Conservation (phyloP, 169 alveolate species). For the Plasmodium chabaudi region DNA sequence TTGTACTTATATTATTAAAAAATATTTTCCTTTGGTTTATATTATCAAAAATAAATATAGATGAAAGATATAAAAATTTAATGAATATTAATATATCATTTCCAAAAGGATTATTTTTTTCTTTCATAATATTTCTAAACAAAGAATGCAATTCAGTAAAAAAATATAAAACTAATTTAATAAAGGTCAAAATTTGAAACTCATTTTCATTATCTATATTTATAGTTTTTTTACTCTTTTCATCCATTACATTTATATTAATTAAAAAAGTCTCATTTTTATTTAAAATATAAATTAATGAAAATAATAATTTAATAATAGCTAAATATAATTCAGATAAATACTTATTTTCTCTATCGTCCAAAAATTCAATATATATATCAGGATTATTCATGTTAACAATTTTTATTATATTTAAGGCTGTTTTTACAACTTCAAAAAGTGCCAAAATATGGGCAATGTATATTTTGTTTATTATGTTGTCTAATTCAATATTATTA, state of each 20-base stretch:
- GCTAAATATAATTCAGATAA: constrained; percentile 17
- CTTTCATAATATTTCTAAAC: constrained; percentile 23
- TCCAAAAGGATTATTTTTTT: constrained; percentile 10
- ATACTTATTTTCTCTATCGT: constrained; percentile 18
- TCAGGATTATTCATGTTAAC: constrained; percentile 42
- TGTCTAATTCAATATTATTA: constrained; percentile 6
- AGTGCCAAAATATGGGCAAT: constrained; percentile 50
- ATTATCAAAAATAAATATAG: constrained; percentile 64
- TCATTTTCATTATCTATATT: constrained; percentile 30
- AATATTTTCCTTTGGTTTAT: constrained; percentile 24
- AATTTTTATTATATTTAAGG: constrained; percentile 49
- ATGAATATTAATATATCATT: constrained; percentile 27
- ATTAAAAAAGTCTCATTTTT: constrained; percentile 44
- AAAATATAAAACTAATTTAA: constrained; percentile 47
- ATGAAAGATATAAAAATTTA: constrained; percentile 51
- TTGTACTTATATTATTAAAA: constrained; percentile 50
- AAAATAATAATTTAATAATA: constrained; percentile 39
- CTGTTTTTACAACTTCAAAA: constrained; percentile 53
- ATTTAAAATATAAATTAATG: constrained; percentile 42
- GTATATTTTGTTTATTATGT: constrained; percentile 34
- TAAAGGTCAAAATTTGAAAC: constrained; percentile 33
- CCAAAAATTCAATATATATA: constrained; percentile 46
- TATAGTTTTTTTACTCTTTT: constrained; percentile 2
- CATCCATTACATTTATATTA: constrained; percentile 27
- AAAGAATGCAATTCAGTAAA: constrained; percentile 46